These are phyloP conservation scores for Postia placenta DNA, from an alignment of 768 basidiomycete genomes.

Conservation along the genomic window DNA sequence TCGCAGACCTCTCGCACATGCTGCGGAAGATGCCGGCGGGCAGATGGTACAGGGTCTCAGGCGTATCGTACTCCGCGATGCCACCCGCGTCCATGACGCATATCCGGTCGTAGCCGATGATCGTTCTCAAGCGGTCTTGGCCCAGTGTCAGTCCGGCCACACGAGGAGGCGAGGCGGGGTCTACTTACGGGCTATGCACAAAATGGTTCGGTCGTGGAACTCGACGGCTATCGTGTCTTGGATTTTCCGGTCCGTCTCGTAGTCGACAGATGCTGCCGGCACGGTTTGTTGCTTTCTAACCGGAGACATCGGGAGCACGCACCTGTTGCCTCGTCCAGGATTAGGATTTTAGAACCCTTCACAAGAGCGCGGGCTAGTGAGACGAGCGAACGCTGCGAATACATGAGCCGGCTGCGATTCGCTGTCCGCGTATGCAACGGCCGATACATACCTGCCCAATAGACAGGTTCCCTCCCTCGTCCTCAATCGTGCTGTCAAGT, in stretches of 20 bases:
- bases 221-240: conserved; percentile 84
- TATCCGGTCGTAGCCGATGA: conserved; percentile 84
- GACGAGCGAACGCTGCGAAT: conserved; percentile 65
- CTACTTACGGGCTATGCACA: conserved; percentile 79
- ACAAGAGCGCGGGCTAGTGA: conserved; percentile 87
- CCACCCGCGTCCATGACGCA: conserved; percentile 80
- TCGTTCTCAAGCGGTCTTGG: conserved; percentile 83
- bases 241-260: conserved; percentile 86
- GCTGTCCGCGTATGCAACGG: neutral
- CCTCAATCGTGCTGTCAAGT: conserved; percentile 79
- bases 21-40: conserved; percentile 68
- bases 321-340: conserved; percentile 89
- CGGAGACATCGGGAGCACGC: conserved; percentile 1
- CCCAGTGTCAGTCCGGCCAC: conserved; percentile 1
- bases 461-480: conserved; percentile 81
- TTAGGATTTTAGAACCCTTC: conserved; percentile 76
- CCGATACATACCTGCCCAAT: conserved; percentile 50
- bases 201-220: conserved; percentile 78
- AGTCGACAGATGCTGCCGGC: conserved; percentile 72
- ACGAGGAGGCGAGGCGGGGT: neutral
- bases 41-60: conserved; percentile 52
- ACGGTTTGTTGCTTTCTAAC: too few species aligned
- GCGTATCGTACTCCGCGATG: conserved; percentile 85
- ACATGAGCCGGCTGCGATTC: conserved; percentile 3
- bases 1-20: conserved; percentile 84